Evolutionary conservation across 1,284 basidiomycete species (phyloP).

Genomic region (Trichosporon faecale): DNA sequence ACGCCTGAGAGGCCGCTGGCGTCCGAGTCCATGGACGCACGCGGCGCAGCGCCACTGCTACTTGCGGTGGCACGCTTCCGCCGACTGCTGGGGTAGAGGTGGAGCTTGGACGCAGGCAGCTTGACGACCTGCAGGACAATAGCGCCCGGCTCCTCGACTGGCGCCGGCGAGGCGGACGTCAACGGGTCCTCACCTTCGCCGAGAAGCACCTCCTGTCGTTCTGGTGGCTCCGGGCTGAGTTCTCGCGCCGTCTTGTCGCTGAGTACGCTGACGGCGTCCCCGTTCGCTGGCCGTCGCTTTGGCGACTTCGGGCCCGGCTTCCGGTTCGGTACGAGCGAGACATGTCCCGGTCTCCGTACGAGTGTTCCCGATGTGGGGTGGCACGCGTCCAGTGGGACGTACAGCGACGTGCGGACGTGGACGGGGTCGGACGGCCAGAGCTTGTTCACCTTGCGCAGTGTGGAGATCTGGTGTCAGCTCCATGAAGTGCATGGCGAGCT

Average conservation of each 20-base stretch:
- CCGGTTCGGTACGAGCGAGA: slow-evolving; percentile 39
- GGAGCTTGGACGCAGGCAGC: slow-evolving; percentile 47
- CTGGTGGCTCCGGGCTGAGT: neutral
- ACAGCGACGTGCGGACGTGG: slow-evolving; percentile 74
- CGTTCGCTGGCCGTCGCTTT: slow-evolving; percentile 26
- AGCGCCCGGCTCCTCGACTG: neutral
- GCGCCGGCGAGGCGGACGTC: neutral
- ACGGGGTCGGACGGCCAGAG: slow-evolving; percentile 87
- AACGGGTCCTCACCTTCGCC: slow-evolving; percentile 7
- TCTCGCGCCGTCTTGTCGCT: slow-evolving; percentile 7
- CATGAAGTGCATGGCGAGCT: neutral
- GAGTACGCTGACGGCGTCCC: slow-evolving; percentile 13
- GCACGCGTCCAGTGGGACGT: slow-evolving; percentile 64
- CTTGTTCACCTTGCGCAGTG: slow-evolving; percentile 80
- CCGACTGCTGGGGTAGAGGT: slow-evolving; percentile 43
- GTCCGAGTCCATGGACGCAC: slow-evolving; percentile 1
- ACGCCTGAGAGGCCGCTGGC: neutral
- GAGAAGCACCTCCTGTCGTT: slow-evolving; percentile 2
- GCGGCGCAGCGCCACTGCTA: neutral
- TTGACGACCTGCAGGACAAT: slow-evolving; percentile 41
- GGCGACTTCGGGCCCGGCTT: slow-evolving; percentile 12
- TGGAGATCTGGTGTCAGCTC: slow-evolving; percentile 54
- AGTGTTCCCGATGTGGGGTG: slow-evolving; percentile 41
- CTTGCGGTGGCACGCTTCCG: neutral
- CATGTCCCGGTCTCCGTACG: slow-evolving; percentile 38